Base-by-base conservation (phyloP, 805 yeast genomes). In the Metschnikowia reukaufii region DNA sequence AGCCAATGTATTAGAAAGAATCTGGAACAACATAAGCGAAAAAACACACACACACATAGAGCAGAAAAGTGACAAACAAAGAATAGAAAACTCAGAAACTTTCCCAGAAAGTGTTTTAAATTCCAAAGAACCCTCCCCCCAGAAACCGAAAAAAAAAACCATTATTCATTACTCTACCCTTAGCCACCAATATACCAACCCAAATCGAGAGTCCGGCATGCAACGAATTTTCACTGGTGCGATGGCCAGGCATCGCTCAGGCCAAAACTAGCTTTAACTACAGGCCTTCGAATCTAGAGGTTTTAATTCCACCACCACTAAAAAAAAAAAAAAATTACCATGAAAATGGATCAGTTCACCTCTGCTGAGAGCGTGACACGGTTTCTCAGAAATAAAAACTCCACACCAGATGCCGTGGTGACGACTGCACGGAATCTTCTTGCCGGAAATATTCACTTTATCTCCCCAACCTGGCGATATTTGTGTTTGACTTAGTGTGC, bases 401-500 rank as follows among this genome's bases (percentile, higher is more conserved):
- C 74, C 0, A 23, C 73, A 0, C 61, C 78, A 0, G 61, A 62
- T 4, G 73, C 78, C 20, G 73, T 84, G 17, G 64, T 72, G 12
- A 56, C 37, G 36, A 65, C 61, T 36, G 68, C 69, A 6, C 48
- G 39, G 33, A 57, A 55, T 31, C 64, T 73, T 25, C 59, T 78
- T 17, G 69, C 62, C 23, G 65, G 60, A 16, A 61, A 32, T 45
- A 61, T 48, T 44, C 60, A 44, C 68, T 79, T 1, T 73, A 69
- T 45, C 71, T 86, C 12, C 91, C 90, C 7, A 77, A 82, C 47
- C 67, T 67, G 44, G 73, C 74, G 19, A 58, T 44, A 0, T 86
- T 86, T 52, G 65, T 84, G 3, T 68, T 84, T 41, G 87, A 82
- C 39, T 66, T 86, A 29, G 50, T 85, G 1, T 71, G 79, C 42